Base-by-base conservation (phyloP, 2,329 filamentous ascomycete genomes). In the Sporothrix brunneoviolacea region DNA sequence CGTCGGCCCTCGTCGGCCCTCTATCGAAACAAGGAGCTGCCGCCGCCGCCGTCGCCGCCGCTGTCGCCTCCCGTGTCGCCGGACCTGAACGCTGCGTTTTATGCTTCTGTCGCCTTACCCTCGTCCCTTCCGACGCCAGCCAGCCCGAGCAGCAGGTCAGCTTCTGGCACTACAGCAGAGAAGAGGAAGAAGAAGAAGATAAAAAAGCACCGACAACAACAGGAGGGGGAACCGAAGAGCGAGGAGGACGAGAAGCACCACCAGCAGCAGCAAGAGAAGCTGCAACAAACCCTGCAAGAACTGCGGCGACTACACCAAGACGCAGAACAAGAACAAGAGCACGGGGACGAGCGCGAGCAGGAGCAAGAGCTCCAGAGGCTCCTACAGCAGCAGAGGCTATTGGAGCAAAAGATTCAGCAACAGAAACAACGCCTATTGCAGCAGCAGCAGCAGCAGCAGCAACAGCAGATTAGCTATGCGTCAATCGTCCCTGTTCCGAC, bases 1-100 rank as follows among this genome's bases (percentile, higher is more conserved):
- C 15, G 10, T 32, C 15, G 57, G 55, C 46, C 55, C 47, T 50
- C 57, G n/a, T 52, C 56, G 4, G 27, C 36, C 8, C n/a, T 16
- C 51, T 55, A 60, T 51, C 57, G 58, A 39, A 59, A 60, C 57
- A 63, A 61, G 56, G 60, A 62, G 48, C 55, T 61, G 30, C 62
- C 49, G n/a, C 28, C 13, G 27, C 33, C 33, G n/a, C 35, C 48
- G 18, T 15, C 10, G 36, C 21, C 10, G 15, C 40, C 18, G n/a
- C n/a, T n/a, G n/a, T n/a, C n/a, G n/a, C n/a, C n/a, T n/a, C n/a
- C n/a, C n/a, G n/a, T n/a, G n/a, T n/a, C n/a, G n/a, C n/a, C n/a
- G n/a, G n/a, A n/a, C n/a, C n/a, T n/a, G n/a, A n/a, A n/a, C n/a
- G n/a, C n/a, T n/a, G n/a, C n/a, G n/a, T n/a, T n/a, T n/a, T n/a